Percentiles rank a stretch among this genome's conserved stretches.
phyloP scores from a whole-genome alignment of 106 monocot species.

The Agapanthus africanus region DNA sequence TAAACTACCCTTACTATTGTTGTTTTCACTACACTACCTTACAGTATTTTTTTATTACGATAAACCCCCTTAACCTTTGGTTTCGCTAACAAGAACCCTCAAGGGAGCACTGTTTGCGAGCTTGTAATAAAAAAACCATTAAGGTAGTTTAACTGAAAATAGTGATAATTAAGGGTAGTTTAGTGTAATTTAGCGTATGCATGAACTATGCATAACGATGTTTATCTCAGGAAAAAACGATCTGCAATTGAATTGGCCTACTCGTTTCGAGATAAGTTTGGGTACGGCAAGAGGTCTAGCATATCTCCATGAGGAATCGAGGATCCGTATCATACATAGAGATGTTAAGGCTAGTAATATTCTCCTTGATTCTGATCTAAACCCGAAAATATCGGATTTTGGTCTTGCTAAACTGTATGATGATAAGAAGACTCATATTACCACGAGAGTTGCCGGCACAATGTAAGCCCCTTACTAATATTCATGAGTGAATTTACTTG shows the following conservation, averaged over 20 bases:
- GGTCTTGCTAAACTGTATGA: slow-evolving; percentile 93
- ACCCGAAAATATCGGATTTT: slow-evolving; percentile 77
- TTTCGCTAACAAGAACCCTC: too few relatives aligned
- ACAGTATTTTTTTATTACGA: too few relatives aligned
- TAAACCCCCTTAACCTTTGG: too few relatives aligned
- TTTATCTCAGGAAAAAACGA: slow-evolving; percentile 36
- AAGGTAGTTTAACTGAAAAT: background rate
- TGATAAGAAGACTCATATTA: slow-evolving; percentile 77
- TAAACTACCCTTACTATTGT: too few relatives aligned
- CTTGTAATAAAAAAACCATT: too few relatives aligned
- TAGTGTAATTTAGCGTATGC: too few relatives aligned
- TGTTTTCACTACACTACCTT: background rate
- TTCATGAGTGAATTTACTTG: too few relatives aligned
- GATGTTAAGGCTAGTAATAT: slow-evolving; percentile 79
- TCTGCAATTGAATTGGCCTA: slow-evolving; percentile 52
- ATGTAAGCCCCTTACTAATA: slow-evolving; percentile 36
- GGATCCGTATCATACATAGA: slow-evolving; percentile 62
- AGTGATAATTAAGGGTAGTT: background rate
- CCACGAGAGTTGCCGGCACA: slow-evolving; percentile 90
- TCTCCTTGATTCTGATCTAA: slow-evolving; percentile 63
- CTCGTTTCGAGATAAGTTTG: slow-evolving; percentile 77
- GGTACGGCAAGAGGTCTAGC: slow-evolving; percentile 71
- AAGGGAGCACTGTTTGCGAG: too few relatives aligned
- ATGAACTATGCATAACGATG: too few relatives aligned
- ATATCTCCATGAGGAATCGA: slow-evolving; percentile 85